Percentiles rank a stretch among this genome's conserved stretches.
phyloP scores from a whole-genome alignment of 805 yeast species.

The Jamesozyma rosinii region DNA sequence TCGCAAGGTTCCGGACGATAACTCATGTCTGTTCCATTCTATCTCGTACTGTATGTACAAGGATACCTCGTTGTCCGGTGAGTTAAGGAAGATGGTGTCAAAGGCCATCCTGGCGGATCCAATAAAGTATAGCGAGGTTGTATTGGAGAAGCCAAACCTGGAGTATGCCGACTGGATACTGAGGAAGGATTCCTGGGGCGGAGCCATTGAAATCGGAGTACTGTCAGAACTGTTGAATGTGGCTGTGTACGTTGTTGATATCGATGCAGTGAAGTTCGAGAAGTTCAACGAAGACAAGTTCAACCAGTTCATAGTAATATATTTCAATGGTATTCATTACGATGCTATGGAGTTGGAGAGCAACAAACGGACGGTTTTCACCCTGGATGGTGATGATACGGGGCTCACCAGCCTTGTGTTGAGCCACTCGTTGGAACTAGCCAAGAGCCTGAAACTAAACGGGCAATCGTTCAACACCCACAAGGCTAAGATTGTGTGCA shows the following conservation, averaged over 20 bases:
- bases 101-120: slow-evolving; percentile 36
- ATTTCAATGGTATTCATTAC: slow-evolving; percentile 68
- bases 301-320: slow-evolving; percentile 39
- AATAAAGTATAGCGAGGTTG: slow-evolving; percentile 43
- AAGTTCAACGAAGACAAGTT: slow-evolving; percentile 41
- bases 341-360: slow-evolving; percentile 45
- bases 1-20: slow-evolving; percentile 63
- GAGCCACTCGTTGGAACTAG: slow-evolving; percentile 34
- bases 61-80: slow-evolving; percentile 36
- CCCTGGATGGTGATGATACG: slow-evolving; percentile 13
- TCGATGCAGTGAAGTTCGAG: slow-evolving; percentile 51
- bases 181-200: slow-evolving; percentile 65
- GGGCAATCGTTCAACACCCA: slow-evolving; percentile 61
- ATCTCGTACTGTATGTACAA: slow-evolving; percentile 44
- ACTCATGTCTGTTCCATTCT: slow-evolving; percentile 67
- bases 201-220: slow-evolving; percentile 67
- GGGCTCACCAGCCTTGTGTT: slow-evolving; percentile 26
- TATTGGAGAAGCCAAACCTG: slow-evolving; percentile 41
- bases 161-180: slow-evolving; percentile 56
- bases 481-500: slow-evolving; percentile 48
- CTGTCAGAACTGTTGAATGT: slow-evolving; percentile 44
- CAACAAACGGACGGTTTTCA: slow-evolving; percentile 35
- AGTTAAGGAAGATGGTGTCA: slow-evolving; percentile 46
- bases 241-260: slow-evolving; percentile 52
- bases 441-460: slow-evolving; percentile 37